These are phyloP conservation scores for Daldinia sp. DNA, from an alignment of 2,329 filamentous ascomycete genomes.

Conservation along the genomic window DNA sequence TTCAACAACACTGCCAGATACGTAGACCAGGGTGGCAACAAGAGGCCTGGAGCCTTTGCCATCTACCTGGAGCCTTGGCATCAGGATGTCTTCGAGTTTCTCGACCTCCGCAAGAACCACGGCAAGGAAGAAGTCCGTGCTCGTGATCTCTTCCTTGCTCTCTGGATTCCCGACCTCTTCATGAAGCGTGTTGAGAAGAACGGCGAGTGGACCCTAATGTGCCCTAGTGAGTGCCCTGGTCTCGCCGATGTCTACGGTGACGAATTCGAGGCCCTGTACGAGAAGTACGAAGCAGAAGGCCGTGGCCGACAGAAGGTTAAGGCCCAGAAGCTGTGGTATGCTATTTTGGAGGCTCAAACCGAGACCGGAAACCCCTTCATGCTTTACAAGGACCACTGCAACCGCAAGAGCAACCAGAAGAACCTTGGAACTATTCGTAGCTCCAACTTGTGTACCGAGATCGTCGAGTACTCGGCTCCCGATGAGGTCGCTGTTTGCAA, in stretches of 20 bases:
- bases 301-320: conserved; percentile 90
- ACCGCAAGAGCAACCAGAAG: conserved; percentile 99
- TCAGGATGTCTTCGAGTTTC: conserved; percentile 95
- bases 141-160: conserved; percentile 94
- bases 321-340: conserved; percentile 99
- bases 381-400: conserved; percentile 99
- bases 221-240: conserved; percentile 93
- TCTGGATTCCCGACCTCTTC: conserved; percentile 99
- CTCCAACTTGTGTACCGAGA: conserved; percentile 99
- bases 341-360: conserved; percentile 96
- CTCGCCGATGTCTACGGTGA: conserved; percentile 97
- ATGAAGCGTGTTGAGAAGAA: conserved; percentile 99
- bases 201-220: conserved; percentile 96
- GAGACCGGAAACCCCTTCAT: conserved; percentile 99
- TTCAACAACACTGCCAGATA: conserved; percentile 99
- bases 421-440: conserved; percentile 98
- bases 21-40: conserved; percentile 98
- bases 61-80: conserved; percentile 99
- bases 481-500: conserved; percentile 99
- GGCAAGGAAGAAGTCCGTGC: conserved; percentile 98
- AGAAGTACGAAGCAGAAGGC: conserved; percentile 88
- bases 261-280: conserved; percentile 94
- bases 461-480: conserved; percentile 94
- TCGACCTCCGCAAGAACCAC: conserved; percentile 98
- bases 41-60: conserved; percentile 96